phyloP scores from a whole-genome alignment of 805 yeast species.

The Candida maesae region DNA sequence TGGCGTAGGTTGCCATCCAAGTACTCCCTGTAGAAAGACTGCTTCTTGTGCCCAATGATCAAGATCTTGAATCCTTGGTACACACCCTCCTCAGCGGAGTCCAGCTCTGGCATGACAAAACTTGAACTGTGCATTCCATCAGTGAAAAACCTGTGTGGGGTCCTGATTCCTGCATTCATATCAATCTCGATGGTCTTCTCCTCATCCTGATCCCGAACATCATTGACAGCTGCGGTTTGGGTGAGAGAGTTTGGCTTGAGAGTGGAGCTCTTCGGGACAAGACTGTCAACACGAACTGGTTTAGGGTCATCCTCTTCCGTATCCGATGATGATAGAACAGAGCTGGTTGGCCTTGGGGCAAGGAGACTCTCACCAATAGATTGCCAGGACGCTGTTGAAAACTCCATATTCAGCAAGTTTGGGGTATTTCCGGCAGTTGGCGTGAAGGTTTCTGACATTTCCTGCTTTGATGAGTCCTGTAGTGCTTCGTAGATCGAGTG shows the following conservation, averaged over 20 bases:
- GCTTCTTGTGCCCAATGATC: slow-evolving; percentile 26
- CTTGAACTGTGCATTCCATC: slow-evolving; percentile 6
- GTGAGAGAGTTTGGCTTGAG: background rate
- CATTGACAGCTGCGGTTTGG: background rate
- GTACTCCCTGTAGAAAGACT: slow-evolving; percentile 15
- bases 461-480: slow-evolving; percentile 8
- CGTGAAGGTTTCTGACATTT: background rate
- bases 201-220: slow-evolving; percentile 17
- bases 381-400: slow-evolving; percentile 27
- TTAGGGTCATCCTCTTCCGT: slow-evolving; percentile 24
- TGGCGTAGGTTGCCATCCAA: slow-evolving; percentile 14
- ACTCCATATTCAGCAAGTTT: slow-evolving; percentile 10
- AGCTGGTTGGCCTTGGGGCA: slow-evolving; percentile 26
- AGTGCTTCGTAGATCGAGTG: slow-evolving; percentile 25
- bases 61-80: slow-evolving; percentile 16
- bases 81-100: background rate
- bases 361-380: slow-evolving; percentile 15
- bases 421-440: slow-evolving; percentile 1
- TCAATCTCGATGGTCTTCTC: slow-evolving; percentile 25
- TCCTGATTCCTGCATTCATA: slow-evolving; percentile 17
- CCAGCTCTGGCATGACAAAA: slow-evolving; percentile 21
- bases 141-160: slow-evolving; percentile 4
- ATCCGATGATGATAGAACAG: slow-evolving; percentile 27
- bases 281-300: background rate
- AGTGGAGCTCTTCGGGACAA: background rate